Evolutionary conservation across 768 basidiomycete species (phyloP), one percentile per base, ranked within the genome.

Genomic region (Tulasnella sp.): DNA sequence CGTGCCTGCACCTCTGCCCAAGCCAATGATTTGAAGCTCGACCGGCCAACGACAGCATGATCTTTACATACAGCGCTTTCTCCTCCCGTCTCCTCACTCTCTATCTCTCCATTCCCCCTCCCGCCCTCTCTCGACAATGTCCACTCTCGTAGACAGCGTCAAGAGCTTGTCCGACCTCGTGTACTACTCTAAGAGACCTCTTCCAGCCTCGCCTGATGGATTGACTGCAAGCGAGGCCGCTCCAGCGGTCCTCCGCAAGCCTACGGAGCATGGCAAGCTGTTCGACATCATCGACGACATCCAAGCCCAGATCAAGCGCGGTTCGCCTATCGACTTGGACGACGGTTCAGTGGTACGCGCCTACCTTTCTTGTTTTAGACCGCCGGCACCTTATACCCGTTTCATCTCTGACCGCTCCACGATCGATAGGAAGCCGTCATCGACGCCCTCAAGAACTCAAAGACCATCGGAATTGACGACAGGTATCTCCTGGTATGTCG

Each of bases 381-480:
- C 77, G 34, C 46, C n/a, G 28, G 58, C 37, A 78, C 46, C 77
- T 60, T 34, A 72, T 42, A n/a, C 37, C 37, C 69, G 34, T 42
- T 24, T 72, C 42, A 14, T 18, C 31, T n/a, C 22, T n/a, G 20
- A 79, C 64, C 12, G 12, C 14, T 14, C 16, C 46, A 18, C 4
- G 12, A 46, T 46, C 46, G 20, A 31, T 16, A 77, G 76, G n/a
- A 18, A 28, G 76, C 76, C 76, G 22, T 79, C 76, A 79, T 85
- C 46, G 89, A 93, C 84, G 89, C 89, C 18, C 46, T 90, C 14
- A 84, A 85, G 80, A 86, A 91, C 82, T 82, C 85, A 24, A 85
- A 86, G 69, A 86, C 89, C 2, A 83, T 90, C 58, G 86, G 86
- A 42, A 83, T 88, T 54, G 87, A 94, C 83, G 93, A 94, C 83